Percentiles rank a stretch among this genome's conserved stretches.
phyloP scores from a whole-genome alignment of 352 stramenopile genomes.

The Pythium rhizo-oryzae region DNA sequence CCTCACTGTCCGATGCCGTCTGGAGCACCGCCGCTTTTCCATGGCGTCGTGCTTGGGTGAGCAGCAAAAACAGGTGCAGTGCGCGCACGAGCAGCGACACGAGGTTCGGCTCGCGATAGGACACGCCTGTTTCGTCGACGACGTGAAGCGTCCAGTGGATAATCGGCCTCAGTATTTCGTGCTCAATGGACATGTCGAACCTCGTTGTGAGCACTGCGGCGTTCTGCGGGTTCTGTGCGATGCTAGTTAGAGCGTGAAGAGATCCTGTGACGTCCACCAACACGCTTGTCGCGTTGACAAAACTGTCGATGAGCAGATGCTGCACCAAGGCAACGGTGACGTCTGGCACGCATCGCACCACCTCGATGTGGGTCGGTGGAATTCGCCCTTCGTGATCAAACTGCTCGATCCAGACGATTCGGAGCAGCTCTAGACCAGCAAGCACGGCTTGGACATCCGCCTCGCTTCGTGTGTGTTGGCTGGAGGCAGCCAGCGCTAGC shows the following conservation, averaged over 20 bases:
- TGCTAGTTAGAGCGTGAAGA: not conserved
- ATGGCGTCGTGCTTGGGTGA: not conserved
- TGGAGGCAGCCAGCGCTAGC: not conserved
- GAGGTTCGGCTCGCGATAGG: constrained; percentile 16
- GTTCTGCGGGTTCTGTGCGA: constrained; percentile 4
- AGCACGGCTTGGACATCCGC: not conserved
- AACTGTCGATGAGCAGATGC: not conserved
- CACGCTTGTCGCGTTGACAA: not conserved
- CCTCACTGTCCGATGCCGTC: not conserved
- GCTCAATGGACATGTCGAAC: not conserved
- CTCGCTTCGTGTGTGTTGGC: not conserved
- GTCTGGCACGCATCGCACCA: constrained; percentile 1
- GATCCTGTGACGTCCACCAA: not conserved
- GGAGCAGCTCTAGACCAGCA: constrained; percentile 8
- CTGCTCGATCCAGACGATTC: constrained; percentile 20
- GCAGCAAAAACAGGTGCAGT: constrained; percentile 4
- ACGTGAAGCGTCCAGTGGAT: constrained; percentile 12
- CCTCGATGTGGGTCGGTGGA: not conserved
- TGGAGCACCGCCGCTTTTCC: not conserved
- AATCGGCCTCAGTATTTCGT: not conserved
- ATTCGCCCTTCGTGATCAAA: constrained; percentile 21
- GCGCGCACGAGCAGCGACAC: constrained; percentile 3
- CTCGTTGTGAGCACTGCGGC: not conserved
- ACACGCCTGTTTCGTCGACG: constrained; percentile 13
- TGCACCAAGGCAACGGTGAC: not conserved